Evolutionary conservation across 2,329 filamentous ascomycete species (phyloP).

Genomic region (Paecilomyces niveus): DNA sequence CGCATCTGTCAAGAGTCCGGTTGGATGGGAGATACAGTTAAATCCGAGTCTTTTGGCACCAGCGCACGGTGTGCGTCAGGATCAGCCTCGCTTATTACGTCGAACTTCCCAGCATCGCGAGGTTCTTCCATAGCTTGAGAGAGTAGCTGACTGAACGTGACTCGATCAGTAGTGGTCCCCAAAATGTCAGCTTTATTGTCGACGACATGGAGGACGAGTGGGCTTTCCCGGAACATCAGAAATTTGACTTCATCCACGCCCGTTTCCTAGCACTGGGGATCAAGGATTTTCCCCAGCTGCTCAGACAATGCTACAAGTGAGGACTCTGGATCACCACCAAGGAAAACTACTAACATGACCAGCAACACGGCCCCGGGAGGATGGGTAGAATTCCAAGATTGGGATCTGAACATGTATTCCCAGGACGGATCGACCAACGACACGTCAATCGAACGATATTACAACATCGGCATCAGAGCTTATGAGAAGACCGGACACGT

Average conservation of each 20-base stretch:
- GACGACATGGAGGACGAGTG: constrained; percentile 53
- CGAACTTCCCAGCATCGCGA: neutral
- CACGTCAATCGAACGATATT: constrained; percentile 6
- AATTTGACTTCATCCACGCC: constrained; percentile 55
- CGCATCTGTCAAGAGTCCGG: neutral
- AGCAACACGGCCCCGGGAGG: neutral
- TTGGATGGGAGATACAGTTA: neutral
- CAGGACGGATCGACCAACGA: neutral
- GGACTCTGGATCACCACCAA: neutral
- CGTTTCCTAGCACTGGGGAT: constrained; percentile 51
- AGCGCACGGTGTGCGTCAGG: too few relatives aligned
- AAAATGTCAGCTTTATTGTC: constrained; percentile 49
- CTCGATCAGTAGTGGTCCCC: constrained; percentile 34
- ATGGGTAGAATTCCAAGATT: neutral
- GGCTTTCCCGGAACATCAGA: constrained; percentile 43
- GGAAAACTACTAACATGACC: constrained; percentile 32
- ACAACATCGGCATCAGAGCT: neutral
- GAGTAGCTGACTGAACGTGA: neutral
- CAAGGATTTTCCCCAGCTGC: constrained; percentile 47
- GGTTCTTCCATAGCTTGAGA: neutral
- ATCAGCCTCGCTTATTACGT: too few relatives aligned
- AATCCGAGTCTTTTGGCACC: too few relatives aligned
- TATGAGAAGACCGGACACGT: neutral
- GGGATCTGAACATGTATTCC: neutral
- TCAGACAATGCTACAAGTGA: constrained; percentile 30